phyloP scores from a whole-genome alignment of 2,329 filamentous ascomycete genomes.

The Fusarium sp. region DNA sequence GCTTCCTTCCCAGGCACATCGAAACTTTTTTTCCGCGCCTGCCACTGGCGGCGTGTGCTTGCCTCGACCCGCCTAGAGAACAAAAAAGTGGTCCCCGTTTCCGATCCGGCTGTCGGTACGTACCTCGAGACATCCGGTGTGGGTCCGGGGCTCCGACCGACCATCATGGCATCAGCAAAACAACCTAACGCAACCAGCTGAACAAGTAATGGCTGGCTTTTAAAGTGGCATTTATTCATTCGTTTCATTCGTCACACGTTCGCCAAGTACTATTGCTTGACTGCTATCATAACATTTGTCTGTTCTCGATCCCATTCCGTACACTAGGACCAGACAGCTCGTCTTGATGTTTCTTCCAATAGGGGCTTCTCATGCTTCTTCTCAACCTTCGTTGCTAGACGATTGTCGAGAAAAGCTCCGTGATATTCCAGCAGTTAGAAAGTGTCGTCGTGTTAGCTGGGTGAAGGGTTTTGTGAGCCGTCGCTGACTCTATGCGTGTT shows the following conservation, averaged over 20 bases:
- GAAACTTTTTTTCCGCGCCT: constrained; percentile 35
- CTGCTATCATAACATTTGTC: not conserved
- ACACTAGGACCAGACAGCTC: not conserved
- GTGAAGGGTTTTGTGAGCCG: constrained; percentile 34
- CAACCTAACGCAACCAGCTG: not conserved
- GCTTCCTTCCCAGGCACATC: constrained; percentile 4
- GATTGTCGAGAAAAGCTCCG: not conserved
- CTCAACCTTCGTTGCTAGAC: not conserved
- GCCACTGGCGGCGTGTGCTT: constrained; percentile 17
- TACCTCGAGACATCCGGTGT: constrained; percentile 4
- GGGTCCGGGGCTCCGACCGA: constrained; percentile 10
- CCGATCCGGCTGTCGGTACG: constrained; percentile 14
- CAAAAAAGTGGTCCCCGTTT: constrained; percentile 21
- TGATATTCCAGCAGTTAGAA: not conserved
- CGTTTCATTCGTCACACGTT: constrained; percentile 15
- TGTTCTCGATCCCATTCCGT: not conserved
- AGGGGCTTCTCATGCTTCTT: not conserved
- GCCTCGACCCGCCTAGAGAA: not conserved
- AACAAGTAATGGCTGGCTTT: not conserved
- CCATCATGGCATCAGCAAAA: not conserved
- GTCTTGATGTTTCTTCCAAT: not conserved
- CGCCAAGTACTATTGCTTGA: not conserved
- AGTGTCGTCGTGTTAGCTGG: constrained; percentile 29
- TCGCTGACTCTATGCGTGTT: constrained; percentile 33
- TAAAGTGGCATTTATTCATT: constrained; percentile 7